Conservation (phyloP, 306 rosid genomes). For the Castanopsis chinensis region DNA sequence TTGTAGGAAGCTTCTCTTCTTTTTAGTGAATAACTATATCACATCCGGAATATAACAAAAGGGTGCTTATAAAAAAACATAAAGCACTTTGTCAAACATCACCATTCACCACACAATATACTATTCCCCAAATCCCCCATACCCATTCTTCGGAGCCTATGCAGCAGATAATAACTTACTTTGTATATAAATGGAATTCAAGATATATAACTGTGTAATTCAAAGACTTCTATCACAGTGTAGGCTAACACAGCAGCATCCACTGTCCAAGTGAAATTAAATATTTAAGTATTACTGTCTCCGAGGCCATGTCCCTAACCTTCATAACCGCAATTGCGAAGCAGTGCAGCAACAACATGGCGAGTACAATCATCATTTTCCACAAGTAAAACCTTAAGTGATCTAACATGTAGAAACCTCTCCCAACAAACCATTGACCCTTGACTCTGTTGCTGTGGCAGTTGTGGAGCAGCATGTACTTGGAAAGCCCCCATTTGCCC, state of each 20-base stretch:
- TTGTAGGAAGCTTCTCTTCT: neutral
- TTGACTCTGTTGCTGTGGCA: slow-evolving; percentile 59
- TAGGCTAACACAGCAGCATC: neutral
- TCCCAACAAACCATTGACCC: slow-evolving; percentile 85
- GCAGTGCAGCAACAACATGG: slow-evolving; percentile 81
- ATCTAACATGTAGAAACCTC: slow-evolving; percentile 76
- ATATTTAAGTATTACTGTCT: too few relatives aligned
- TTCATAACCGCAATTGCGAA: slow-evolving; percentile 95
- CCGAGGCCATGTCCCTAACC: slow-evolving; percentile 23
- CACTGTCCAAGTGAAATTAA: neutral
- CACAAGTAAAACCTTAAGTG: slow-evolving; percentile 87
- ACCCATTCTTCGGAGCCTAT: neutral
- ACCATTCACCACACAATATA: neutral
- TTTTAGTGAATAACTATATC: too few relatives aligned
- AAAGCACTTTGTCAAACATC: neutral
- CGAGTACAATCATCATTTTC: slow-evolving; percentile 89
- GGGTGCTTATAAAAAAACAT: neutral
- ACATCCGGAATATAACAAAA: too few relatives aligned
- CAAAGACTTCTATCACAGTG: neutral
- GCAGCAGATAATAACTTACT: neutral
- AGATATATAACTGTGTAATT: neutral
- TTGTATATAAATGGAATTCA: neutral
- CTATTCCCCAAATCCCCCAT: neutral
- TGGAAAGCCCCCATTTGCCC: slow-evolving; percentile 40
- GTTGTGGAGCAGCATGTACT: slow-evolving; percentile 39